A percentile compares a stretch with the other conserved stretches of the same genome.
These are phyloP conservation scores for Ramalina intermedia DNA, from an alignment of 495 filamentous ascomycete genomes.

Conservation along the genomic window DNA sequence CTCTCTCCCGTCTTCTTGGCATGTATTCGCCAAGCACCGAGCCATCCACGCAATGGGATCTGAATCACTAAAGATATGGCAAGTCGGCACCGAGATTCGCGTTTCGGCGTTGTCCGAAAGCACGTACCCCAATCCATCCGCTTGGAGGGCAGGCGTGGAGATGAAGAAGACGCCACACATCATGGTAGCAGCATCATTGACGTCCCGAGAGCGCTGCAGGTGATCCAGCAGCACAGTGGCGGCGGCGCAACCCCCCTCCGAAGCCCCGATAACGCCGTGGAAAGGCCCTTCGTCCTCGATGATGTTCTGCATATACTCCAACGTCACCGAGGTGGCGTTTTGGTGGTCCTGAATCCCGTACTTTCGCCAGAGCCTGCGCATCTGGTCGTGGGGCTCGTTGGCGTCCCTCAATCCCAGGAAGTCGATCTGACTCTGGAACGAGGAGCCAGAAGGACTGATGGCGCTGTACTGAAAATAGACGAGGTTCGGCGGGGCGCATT, in stretches of 20 bases:
- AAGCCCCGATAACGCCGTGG: slow-evolving; percentile 42
- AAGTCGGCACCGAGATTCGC: slow-evolving; percentile 36
- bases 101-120: slow-evolving; percentile 32
- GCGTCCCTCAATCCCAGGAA: neutral
- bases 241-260: slow-evolving; percentile 46
- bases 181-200: neutral
- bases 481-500: slow-evolving; percentile 1
- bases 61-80: slow-evolving; percentile 41
- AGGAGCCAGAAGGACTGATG: neutral
- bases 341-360: neutral
- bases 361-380: neutral
- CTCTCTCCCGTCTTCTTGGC: no score
- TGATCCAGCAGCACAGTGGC: slow-evolving; percentile 33
- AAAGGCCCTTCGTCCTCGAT: slow-evolving; percentile 20
- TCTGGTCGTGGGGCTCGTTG: neutral
- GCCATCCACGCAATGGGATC: slow-evolving; percentile 24
- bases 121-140: slow-evolving; percentile 6
- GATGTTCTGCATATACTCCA: neutral
- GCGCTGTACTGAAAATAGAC: neutral
- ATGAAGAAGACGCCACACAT: slow-evolving; percentile 3
- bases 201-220: neutral
- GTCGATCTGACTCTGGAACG: neutral
- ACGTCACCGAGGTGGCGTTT: neutral
- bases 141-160: neutral
- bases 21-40: no score